These are phyloP conservation scores for Arxiozyma telluris DNA, from an alignment of 1,139 yeast genomes.

Conservation along the genomic window DNA sequence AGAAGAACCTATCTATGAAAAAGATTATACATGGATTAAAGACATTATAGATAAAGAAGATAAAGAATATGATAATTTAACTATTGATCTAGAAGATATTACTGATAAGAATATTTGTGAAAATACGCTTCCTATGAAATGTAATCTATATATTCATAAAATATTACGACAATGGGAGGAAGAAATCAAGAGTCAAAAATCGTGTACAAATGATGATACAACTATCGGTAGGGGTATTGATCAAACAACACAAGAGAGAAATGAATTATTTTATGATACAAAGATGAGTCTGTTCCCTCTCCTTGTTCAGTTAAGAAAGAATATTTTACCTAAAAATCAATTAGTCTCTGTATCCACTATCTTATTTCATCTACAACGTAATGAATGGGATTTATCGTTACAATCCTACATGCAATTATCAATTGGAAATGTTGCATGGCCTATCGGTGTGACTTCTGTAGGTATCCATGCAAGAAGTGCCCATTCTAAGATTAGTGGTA, in stretches of 20 bases:
- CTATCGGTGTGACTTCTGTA: conserved; percentile 72
- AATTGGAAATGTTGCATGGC: conserved; percentile 89
- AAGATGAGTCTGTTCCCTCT: conserved; percentile 53
- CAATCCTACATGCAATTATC: conserved; percentile 69
- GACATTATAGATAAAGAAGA: neutral
- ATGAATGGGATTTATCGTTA: conserved; percentile 39
- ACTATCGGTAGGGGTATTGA: conserved; percentile 8
- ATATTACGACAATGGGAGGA: conserved; percentile 41
- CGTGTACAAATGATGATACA: conserved; percentile 4
- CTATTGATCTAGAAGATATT: neutral
- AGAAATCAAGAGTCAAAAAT: neutral
- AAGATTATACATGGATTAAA: neutral
- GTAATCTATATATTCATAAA: conserved; percentile 43
- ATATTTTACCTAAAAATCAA: conserved; percentile 38
- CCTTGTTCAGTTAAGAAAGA: conserved; percentile 47
- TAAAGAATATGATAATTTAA: neutral
- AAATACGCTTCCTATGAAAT: conserved; percentile 31
- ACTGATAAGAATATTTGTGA: conserved; percentile 10
- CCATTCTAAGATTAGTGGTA: conserved; percentile 34
- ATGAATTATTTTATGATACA: conserved; percentile 39
- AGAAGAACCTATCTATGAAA: neutral
- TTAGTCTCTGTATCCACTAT: conserved; percentile 54
- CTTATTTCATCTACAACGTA: conserved; percentile 47
- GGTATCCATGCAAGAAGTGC: conserved; percentile 74
- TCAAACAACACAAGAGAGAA: conserved; percentile 4